Percentiles rank a stretch among this genome's conserved stretches.
Conservation (phyloP, 208 protist species). For the Wallacemonas sp. region DNA sequence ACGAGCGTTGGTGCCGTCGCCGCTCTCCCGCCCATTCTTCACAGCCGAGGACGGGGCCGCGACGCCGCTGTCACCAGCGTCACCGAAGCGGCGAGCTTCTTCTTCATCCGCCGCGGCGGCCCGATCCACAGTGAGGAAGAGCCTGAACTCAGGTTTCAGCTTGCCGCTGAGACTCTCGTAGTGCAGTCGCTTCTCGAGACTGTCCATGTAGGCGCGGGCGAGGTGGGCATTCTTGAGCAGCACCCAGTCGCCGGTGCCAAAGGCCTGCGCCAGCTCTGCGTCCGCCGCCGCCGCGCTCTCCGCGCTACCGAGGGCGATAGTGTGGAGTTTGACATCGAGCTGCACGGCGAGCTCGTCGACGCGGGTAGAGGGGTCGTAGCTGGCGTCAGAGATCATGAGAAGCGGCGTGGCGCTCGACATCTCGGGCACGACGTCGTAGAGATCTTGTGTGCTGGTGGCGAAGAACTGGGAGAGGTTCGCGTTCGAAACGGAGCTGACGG, state of each 20-base stretch:
- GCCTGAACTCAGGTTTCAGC: conserved; percentile 89
- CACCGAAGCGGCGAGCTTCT: not conserved
- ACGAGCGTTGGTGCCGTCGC: conserved; percentile 4
- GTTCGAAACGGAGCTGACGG: not conserved
- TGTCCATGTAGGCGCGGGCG: conserved; percentile 90
- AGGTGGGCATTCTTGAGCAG: conserved; percentile 99
- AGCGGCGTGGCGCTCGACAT: conserved; percentile 69
- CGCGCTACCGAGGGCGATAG: conserved; percentile 96
- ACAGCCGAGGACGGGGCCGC: not conserved
- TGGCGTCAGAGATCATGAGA: conserved; percentile 85
- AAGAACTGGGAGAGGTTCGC: conserved; percentile 45
- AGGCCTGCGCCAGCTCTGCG: conserved; percentile 79
- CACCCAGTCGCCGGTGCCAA: conserved; percentile 93
- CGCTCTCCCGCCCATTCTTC: not conserved
- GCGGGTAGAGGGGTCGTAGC: conserved; percentile 92
- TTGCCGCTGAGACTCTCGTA: conserved; percentile 49
- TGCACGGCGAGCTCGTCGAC: conserved; percentile 90
- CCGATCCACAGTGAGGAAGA: conserved; percentile 98
- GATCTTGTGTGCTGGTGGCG: conserved; percentile 31
- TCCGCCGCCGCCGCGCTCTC: conserved; percentile 94
- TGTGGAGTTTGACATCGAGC: conserved; percentile 39
- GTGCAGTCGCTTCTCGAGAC: conserved; percentile 97
- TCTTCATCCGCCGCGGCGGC: conserved; percentile 37
- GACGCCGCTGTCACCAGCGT: not conserved
- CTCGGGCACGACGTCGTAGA: conserved; percentile 56